Evolutionary conservation across 2,329 filamentous ascomycete species (phyloP).

Genomic region (Aspergillus ochraceoroseus): DNA sequence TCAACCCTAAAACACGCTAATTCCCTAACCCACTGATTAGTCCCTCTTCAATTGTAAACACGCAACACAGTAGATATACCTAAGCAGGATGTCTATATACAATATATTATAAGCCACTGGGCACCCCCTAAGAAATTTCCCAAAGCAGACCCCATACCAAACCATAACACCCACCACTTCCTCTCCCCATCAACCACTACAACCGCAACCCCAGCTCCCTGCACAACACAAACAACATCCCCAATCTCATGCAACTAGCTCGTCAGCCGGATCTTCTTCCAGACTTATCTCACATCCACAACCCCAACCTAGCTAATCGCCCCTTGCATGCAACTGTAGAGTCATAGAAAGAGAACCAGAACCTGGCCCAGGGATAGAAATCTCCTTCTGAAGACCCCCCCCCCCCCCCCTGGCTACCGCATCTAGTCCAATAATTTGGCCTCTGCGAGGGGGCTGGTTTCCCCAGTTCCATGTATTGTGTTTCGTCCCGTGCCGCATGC

Average conservation of each 20-base stretch:
- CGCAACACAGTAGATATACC: background rate
- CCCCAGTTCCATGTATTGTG: conserved; percentile 51
- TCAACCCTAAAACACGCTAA: background rate
- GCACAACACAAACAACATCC: conserved; percentile 51
- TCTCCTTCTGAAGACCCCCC: no score
- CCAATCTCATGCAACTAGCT: conserved; percentile 55
- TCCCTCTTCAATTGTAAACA: background rate
- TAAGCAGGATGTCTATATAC: conserved; percentile 8
- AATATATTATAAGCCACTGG: conserved; percentile 6
- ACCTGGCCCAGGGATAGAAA: background rate
- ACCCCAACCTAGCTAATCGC: conserved; percentile 58
- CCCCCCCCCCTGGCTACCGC: no score
- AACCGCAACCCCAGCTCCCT: conserved; percentile 44
- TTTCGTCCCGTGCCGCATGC: conserved; percentile 64
- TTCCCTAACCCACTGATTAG: background rate
- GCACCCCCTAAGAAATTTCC: conserved; percentile 42
- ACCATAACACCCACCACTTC: conserved; percentile 44
- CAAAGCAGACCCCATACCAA: conserved; percentile 57
- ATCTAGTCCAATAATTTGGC: conserved; percentile 52
- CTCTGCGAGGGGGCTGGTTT: conserved; percentile 16
- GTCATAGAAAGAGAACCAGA: no score
- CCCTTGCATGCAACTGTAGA: no score
- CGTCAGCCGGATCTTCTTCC: conserved; percentile 55
- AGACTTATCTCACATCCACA: conserved; percentile 48
- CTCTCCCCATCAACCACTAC: conserved; percentile 26